Base-by-base conservation (phyloP, 305 asterid species). In the Fraxinus albicans region DNA sequence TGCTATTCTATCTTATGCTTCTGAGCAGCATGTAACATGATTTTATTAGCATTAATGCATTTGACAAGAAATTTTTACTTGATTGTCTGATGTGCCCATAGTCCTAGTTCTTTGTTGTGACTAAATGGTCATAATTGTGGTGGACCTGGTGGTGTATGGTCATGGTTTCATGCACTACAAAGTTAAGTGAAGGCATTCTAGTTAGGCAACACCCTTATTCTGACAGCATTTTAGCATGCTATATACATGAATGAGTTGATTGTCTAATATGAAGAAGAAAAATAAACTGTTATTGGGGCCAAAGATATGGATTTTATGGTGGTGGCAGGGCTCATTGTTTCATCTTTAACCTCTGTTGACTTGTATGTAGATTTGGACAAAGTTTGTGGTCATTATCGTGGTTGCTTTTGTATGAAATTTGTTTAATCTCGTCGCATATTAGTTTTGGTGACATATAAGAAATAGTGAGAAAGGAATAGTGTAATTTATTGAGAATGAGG, bases 1-100 rank as follows among this genome's bases (percentile, higher is more conserved):
- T 83, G 29, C 29, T 35, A 34, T 72, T 72, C 27, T 72, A 33
- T 69, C 36, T 15, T 34, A 40, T 88, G 78, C 75, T 69, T 72
- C 77, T 72, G 13, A 72, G 77, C 38, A 72, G 13, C 77, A 21
- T 34, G 42, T 17, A 6, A 72, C 44, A 17, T 17, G 35, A 17
- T 72, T 72, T 72, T 72, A 72, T 13, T 72, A 72, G 77, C 77
- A 34, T 15, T 29, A 15, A 27, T 69, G 21, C 21, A 69, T 69
- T 69, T 31, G 23, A 69, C 21, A 69, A 69, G 40, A 27, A 69
- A 10, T 69, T 69, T 69, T 29, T 69, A 69, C 75, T 69, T 69
- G 75, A 69, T 31, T 69, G 36, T 69, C 38, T 69, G 75, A 69
- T 69, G 38, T 69, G 40, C 36, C 40, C 40, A 47, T 67, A 27